Evolutionary conservation across 352 stramenopile species (phyloP).

Genomic region (Phytophthora megakarya): DNA sequence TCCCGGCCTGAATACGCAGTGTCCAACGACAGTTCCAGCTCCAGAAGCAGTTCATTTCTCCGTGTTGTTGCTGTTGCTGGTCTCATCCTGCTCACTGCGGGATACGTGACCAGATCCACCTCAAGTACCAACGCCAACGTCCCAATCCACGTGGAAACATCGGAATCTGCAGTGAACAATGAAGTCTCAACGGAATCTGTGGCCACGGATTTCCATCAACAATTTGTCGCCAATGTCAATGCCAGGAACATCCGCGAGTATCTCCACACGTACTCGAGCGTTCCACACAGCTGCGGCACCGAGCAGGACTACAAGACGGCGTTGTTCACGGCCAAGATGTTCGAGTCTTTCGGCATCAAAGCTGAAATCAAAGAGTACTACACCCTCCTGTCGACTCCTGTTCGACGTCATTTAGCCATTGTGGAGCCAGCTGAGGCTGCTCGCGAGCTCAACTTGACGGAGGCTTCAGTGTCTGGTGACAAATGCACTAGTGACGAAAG

Average conservation of each 20-base stretch:
- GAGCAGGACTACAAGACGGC: constrained; percentile 33
- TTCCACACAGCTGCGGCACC: constrained; percentile 26
- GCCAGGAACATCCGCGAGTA: constrained; percentile 44
- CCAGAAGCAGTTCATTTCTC: constrained; percentile 7
- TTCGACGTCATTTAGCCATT: constrained; percentile 43
- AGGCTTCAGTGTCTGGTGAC: constrained; percentile 64
- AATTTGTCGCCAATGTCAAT: constrained; percentile 33
- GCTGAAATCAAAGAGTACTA: constrained; percentile 67
- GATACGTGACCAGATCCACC: constrained; percentile 18
- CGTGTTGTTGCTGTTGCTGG: constrained; percentile 11
- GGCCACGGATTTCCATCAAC: constrained; percentile 19
- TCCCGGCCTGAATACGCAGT: neutral
- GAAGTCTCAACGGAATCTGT: neutral
- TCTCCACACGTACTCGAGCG: constrained; percentile 47
- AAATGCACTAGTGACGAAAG: constrained; percentile 52
- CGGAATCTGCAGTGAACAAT: neutral
- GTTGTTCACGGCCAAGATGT: constrained; percentile 25
- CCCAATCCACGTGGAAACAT: neutral
- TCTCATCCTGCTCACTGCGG: constrained; percentile 16
- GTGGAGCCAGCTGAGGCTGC: constrained; percentile 36
- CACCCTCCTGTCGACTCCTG: constrained; percentile 73
- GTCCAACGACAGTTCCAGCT: constrained; percentile 9
- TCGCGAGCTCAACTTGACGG: constrained; percentile 55
- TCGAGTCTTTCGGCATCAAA: constrained; percentile 45
- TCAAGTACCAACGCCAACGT: constrained; percentile 3